phyloP scores from a whole-genome alignment of 768 basidiomycete species.

The Boletus patriciae region DNA sequence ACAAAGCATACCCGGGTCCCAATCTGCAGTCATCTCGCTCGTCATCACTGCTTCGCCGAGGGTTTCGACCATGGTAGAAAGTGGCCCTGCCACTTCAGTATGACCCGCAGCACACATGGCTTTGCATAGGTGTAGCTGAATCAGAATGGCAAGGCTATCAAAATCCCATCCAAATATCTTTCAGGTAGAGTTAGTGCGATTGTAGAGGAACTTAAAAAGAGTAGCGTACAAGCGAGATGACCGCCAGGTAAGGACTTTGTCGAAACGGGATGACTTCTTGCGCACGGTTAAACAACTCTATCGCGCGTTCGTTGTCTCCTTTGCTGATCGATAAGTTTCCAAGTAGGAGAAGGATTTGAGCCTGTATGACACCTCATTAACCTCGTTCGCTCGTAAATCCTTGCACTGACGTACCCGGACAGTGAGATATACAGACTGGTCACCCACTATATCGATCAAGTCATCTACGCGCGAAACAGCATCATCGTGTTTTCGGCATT shows the following conservation, averaged over 20 bases:
- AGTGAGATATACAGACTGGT: background rate
- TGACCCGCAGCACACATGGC: background rate
- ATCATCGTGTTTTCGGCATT: slow-evolving; percentile 1
- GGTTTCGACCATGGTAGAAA: background rate
- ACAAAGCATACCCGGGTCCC: background rate
- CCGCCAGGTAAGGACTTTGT: background rate
- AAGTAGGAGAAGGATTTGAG: slow-evolving; percentile 2
- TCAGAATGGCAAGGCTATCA: background rate
- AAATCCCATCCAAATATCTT: slow-evolving; percentile 12
- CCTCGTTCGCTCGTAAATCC: fast-evolving
- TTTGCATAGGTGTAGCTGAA: background rate
- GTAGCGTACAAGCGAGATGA: slow-evolving; percentile 10
- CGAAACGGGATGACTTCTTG: background rate
- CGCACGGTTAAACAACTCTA: background rate
- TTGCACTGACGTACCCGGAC: background rate
- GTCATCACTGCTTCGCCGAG: background rate
- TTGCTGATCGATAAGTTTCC: background rate
- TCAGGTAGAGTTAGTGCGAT: background rate
- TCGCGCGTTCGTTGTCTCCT: background rate
- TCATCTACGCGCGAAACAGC: slow-evolving; percentile 10
- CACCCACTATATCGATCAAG: background rate
- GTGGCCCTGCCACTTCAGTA: background rate
- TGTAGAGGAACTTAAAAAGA: fast-evolving
- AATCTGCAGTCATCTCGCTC: background rate
- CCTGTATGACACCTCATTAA: background rate